Evolutionary conservation across 164 flowering plant species (phyloP), one percentile per base, ranked within the genome.

Genomic region (Magnolia officinalis): DNA sequence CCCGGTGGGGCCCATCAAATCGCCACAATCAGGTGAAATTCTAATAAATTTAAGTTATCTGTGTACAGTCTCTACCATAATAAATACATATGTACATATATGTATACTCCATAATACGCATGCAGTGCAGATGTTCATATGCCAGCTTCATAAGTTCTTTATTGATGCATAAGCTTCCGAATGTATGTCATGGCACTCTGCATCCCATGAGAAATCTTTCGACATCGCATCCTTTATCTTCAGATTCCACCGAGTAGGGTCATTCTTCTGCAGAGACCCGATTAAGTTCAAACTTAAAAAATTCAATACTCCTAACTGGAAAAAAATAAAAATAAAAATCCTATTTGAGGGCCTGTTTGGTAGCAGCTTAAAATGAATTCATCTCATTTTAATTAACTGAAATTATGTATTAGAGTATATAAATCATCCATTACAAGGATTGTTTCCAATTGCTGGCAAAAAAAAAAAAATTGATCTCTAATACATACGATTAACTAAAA

Each of bases 131-230:
- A 29, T 11, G 23, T 37, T 3, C 18, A 29, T 29, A 67, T 11
- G 16, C 70, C 37, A 13, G 55, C 73, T 77, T 87, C 81, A 90
- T 72, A 82, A 50, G 74, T 75, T 87, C 76, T 82, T 87, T 29
- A 91, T 71, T 74, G 84, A 81, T 31, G 83, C 63, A 73, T 90
- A 93, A 10, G 98, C 91, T 11, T 84, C 84, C 72, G 85, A 69
- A 80, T 91, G 95, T 61, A 86, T 72, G 71, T 91, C 91, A 20
- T 50, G 85, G 87, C 93, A 88, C 78, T 90, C 95, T 1, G 84
- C 89, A 74, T 89, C 91, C 93, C 96, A 93, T 3, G 96, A 90
- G 80, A 90, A 89, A 81, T 93, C 96, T 75, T 78, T 86, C 20
- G 75, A 66, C 96, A 93, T 91, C 1, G 86, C 93, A 50, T 88